phyloP scores from a whole-genome alignment of 805 yeast species.

The Blastobotrys terrestris region DNA sequence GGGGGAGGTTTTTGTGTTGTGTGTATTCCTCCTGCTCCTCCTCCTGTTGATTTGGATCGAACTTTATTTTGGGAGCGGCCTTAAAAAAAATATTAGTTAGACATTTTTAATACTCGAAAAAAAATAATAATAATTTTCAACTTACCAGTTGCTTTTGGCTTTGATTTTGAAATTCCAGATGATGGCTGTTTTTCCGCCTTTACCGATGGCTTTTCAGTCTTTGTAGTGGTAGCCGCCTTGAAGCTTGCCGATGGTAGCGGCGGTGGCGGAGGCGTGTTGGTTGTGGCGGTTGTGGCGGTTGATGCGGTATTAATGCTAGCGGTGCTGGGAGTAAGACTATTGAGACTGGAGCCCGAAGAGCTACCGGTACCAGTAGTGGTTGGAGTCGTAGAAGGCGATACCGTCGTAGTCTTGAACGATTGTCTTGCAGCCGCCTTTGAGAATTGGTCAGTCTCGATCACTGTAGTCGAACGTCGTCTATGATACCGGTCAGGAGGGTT shows the following conservation, averaged over 20 bases:
- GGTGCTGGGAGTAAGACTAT: background rate
- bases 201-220: background rate
- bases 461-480: background rate
- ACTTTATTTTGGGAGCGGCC: background rate
- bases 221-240: background rate
- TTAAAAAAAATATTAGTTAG: background rate
- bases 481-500: background rate
- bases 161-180: background rate
- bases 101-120: background rate
- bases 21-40: background rate
- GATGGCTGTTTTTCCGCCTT: background rate
- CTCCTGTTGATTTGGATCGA: background rate
- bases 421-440: background rate
- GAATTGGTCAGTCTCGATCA: background rate
- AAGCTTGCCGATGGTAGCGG: background rate
- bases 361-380: background rate
- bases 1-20: conserved; percentile 6
- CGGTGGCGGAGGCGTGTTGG: background rate
- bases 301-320: background rate
- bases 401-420: background rate
- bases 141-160: background rate
- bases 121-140: too few species aligned
- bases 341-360: background rate
- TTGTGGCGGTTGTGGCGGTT: background rate
- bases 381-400: background rate